Evolutionary conservation across 2,329 filamentous ascomycete species (phyloP).

Genomic region (Orbilia quercus): DNA sequence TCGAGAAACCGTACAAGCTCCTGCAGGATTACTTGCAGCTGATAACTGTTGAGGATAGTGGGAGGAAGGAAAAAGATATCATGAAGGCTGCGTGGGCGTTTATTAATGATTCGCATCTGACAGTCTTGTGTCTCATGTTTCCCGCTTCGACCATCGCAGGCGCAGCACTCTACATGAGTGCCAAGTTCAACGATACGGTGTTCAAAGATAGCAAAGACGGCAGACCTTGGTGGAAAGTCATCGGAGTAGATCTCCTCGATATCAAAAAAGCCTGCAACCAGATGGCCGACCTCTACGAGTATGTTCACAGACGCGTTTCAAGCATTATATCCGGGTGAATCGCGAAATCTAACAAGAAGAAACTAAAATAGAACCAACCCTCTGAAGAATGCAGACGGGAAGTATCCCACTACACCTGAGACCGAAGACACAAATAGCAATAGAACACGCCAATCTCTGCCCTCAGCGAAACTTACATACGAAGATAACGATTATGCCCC

Average conservation of each 20-base stretch:
- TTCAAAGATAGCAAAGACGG: conserved; percentile 79
- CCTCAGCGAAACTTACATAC: conserved; percentile 36
- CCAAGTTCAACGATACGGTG: conserved; percentile 76
- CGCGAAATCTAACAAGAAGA: conserved; percentile 9
- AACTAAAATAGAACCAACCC: conserved; percentile 50
- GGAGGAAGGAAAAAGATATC: conserved; percentile 79
- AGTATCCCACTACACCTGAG: conserved; percentile 51
- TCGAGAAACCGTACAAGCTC: conserved; percentile 86
- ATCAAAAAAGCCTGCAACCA: conserved; percentile 61
- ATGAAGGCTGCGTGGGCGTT: conserved; percentile 93
- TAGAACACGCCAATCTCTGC: conserved; percentile 48
- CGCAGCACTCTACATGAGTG: conserved; percentile 85
- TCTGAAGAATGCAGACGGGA: conserved; percentile 53
- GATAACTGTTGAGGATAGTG: conserved; percentile 69
- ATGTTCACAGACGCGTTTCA: conserved; percentile 47
- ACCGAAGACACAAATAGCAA: conserved; percentile 55
- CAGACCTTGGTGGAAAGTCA: conserved; percentile 85
- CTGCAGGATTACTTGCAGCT: conserved; percentile 75
- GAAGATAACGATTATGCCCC: conserved; percentile 34
- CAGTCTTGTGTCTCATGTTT: conserved; percentile 83
- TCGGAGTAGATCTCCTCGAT: conserved; percentile 71
- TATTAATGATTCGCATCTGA: conserved; percentile 88
- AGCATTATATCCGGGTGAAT: conserved; percentile 5
- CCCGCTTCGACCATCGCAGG: conserved; percentile 83
- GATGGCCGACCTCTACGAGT: conserved; percentile 61